Conservation (phyloP, 495 filamentous ascomycete species). For the Penicillium nucicola region DNA sequence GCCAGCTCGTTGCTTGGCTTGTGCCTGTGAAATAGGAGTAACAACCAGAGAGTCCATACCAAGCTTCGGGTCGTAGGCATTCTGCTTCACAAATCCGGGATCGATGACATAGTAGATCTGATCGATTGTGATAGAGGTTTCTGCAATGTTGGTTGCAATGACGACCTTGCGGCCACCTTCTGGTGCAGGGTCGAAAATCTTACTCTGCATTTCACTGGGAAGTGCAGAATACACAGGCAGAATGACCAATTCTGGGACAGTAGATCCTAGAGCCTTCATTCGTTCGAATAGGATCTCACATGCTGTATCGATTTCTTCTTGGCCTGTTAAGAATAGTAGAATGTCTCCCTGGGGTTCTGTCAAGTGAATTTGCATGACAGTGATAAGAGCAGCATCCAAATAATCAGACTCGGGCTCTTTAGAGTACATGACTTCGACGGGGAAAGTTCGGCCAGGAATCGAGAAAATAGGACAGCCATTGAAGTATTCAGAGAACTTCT, state of each 20-base stretch:
- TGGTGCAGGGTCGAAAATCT: conserved; percentile 91
- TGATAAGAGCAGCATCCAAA: conserved; percentile 88
- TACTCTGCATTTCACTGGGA: conserved; percentile 89
- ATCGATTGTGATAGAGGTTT: conserved; percentile 97
- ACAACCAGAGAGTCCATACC: conserved; percentile 97
- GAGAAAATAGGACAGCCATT: conserved; percentile 93
- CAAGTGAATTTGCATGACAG: conserved; percentile 97
- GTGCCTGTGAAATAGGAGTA: conserved; percentile 93
- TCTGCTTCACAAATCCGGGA: conserved; percentile 96
- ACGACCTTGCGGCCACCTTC: conserved; percentile 89
- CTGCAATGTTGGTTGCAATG: conserved; percentile 97
- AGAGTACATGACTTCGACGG: conserved; percentile 92
- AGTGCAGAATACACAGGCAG: conserved; percentile 92
- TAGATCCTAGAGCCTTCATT: conserved; percentile 92
- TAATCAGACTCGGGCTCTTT: conserved; percentile 95
- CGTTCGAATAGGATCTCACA: conserved; percentile 91
- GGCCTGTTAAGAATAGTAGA: conserved; percentile 90
- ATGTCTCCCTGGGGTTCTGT: conserved; percentile 91
- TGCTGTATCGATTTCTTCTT: conserved; percentile 95
- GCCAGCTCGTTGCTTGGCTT: conserved; percentile 91
- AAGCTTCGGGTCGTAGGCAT: conserved; percentile 93
- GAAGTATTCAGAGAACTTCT: conserved; percentile 96
- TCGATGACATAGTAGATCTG: conserved; percentile 97
- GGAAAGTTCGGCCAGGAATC: conserved; percentile 91
- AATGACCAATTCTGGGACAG: conserved; percentile 88